Evolutionary conservation across 371 early-diverging fungal species (phyloP).

Genomic region (Rhizopus sp.): DNA sequence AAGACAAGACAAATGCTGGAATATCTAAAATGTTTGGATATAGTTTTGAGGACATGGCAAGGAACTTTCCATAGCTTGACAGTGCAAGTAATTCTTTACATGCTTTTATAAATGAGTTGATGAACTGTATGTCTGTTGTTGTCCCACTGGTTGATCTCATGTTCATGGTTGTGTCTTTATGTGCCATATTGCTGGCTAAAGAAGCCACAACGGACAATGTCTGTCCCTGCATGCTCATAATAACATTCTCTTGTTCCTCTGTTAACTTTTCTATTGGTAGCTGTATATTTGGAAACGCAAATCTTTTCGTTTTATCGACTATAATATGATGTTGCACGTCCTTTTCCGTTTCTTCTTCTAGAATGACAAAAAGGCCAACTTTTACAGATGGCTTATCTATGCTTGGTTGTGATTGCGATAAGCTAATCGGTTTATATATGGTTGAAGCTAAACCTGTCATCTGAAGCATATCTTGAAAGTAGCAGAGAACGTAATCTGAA

Average conservation of each 20-base stretch:
- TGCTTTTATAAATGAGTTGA: constrained; percentile 27
- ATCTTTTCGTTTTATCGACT: constrained; percentile 31
- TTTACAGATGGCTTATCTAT: constrained; percentile 10
- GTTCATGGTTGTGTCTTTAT: neutral
- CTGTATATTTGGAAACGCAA: constrained; percentile 38
- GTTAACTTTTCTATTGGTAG: constrained; percentile 17
- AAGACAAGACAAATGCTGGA: constrained; percentile 34
- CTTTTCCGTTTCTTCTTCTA: constrained; percentile 28
- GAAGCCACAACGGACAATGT: constrained; percentile 16
- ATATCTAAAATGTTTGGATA: constrained; percentile 36
- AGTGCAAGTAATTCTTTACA: constrained; percentile 17
- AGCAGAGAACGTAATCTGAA: constrained; percentile 33
- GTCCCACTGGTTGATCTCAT: neutral
- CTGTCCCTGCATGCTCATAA: constrained; percentile 27
- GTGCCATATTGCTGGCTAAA: neutral
- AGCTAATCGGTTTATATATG: constrained; percentile 5
- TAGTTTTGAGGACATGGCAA: constrained; percentile 29
- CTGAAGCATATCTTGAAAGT: constrained; percentile 41
- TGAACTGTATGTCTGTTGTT: constrained; percentile 13
- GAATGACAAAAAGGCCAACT: constrained; percentile 35
- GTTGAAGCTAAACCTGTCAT: constrained; percentile 20
- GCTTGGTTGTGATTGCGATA: neutral
- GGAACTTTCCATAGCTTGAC: constrained; percentile 27
- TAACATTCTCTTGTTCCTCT: constrained; percentile 23
- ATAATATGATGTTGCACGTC: constrained; percentile 25